These are phyloP conservation scores for Tilletia walkeri DNA, from an alignment of 1,284 basidiomycete species.

Conservation along the genomic window DNA sequence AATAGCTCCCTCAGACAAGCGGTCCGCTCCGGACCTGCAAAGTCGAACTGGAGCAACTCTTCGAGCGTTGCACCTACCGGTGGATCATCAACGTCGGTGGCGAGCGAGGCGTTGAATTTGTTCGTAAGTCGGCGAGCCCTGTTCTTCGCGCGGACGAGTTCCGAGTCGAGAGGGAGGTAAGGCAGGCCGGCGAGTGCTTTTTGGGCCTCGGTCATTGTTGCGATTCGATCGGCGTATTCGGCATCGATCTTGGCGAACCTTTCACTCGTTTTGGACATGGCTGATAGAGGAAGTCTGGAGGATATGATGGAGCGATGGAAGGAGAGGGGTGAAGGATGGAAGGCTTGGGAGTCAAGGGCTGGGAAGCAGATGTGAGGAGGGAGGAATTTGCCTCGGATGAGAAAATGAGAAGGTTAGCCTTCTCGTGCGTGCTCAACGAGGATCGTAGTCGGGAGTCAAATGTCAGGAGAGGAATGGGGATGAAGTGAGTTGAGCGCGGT, in stretches of 20 bases:
- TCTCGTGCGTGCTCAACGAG: too few relatives aligned
- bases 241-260: constrained; percentile 10
- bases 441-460: too few relatives aligned
- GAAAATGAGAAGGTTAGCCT: too few relatives aligned
- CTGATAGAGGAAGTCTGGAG: not conserved
- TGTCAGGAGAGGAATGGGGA: too few relatives aligned
- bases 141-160: constrained; percentile 22
- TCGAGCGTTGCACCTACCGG: constrained; percentile 13
- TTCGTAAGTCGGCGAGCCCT: constrained; percentile 20
- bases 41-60: not conserved
- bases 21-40: not conserved
- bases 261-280: constrained; percentile 21
- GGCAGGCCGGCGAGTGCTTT: constrained; percentile 23
- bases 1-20: not conserved
- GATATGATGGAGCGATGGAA: too few relatives aligned
- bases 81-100: constrained; percentile 19
- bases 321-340: too few relatives aligned
- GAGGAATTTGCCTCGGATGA: too few relatives aligned
- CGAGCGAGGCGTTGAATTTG: constrained; percentile 24
- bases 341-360: too few relatives aligned
- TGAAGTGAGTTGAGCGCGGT: too few relatives aligned
- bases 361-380: too few relatives aligned
- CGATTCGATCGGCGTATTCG: not conserved
- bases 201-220: not conserved
- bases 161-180: constrained; percentile 25